A percentile compares a stretch with the other conserved stretches of the same genome.
Conservation (phyloP, 192 early-diverging fungal genomes). For the Coemansia sp. region DNA sequence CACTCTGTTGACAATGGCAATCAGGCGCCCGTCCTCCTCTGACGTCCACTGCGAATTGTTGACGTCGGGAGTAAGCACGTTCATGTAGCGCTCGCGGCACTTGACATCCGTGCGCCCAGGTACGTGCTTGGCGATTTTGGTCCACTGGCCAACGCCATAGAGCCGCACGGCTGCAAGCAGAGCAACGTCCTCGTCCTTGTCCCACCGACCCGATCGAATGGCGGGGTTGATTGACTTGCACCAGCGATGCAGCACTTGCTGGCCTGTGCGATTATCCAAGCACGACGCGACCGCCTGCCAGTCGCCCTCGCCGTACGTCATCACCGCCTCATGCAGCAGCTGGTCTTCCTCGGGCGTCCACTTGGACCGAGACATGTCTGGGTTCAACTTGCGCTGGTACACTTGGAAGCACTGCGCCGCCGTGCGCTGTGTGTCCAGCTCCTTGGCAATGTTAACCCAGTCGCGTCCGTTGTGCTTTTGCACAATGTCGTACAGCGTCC, state of each 20-base stretch:
- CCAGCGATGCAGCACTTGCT: constrained; percentile 75
- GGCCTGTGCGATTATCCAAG: constrained; percentile 64
- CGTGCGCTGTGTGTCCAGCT: constrained; percentile 65
- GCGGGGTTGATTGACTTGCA: constrained; percentile 66
- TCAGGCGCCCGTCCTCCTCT: constrained; percentile 52
- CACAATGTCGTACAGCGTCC: constrained; percentile 51
- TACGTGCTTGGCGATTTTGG: constrained; percentile 67
- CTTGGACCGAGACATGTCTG: constrained; percentile 46
- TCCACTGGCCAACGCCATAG: constrained; percentile 70
- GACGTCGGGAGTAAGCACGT: constrained; percentile 61
- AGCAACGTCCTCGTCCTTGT: constrained; percentile 65
- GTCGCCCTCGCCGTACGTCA: constrained; percentile 65
- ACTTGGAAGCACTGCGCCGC: constrained; percentile 72
- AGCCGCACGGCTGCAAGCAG: constrained; percentile 62
- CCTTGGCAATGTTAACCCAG: constrained; percentile 68
- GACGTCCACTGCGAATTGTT: constrained; percentile 59
- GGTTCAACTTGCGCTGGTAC: constrained; percentile 58
- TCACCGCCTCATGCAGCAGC: constrained; percentile 62
- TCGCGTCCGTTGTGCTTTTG: constrained; percentile 51
- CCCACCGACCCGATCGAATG: constrained; percentile 66
- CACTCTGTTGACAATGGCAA: constrained; percentile 42
- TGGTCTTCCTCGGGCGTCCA: constrained; percentile 74
- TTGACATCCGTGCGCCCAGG: constrained; percentile 74
- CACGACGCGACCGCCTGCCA: constrained; percentile 70
- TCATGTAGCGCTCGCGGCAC: constrained; percentile 76